Percentiles rank a stretch among this genome's conserved stretches.
Conservation (phyloP, 2,329 filamentous ascomycete species). For the Fusarium sp. region DNA sequence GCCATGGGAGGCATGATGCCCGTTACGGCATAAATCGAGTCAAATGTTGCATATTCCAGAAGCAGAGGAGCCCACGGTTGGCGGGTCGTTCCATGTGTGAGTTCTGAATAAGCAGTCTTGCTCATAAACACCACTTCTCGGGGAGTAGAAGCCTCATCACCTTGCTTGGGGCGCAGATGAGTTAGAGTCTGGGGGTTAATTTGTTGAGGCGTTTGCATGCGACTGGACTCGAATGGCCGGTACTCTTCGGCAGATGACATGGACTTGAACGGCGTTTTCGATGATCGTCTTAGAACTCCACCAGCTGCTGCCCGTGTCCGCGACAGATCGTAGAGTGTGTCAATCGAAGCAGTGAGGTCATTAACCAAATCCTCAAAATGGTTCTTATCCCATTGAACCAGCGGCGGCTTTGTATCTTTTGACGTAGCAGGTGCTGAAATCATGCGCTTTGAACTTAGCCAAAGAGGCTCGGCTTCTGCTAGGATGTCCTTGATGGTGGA, state of each 20-base stretch:
- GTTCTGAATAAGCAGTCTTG: constrained; percentile 62
- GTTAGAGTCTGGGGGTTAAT: constrained; percentile 66
- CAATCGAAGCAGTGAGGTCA: constrained; percentile 80
- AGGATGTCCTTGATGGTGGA: constrained; percentile 83
- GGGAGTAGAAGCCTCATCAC: constrained; percentile 46
- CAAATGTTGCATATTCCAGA: constrained; percentile 76
- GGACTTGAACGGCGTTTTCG: constrained; percentile 51
- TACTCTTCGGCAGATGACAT: constrained; percentile 56
- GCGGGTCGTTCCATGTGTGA: constrained; percentile 55
- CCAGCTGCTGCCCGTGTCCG: constrained; percentile 67
- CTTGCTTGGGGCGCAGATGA: constrained; percentile 57
- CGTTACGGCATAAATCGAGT: constrained; percentile 69
- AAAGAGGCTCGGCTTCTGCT: constrained; percentile 79
- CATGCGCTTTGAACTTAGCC: constrained; percentile 67
- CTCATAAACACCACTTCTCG: constrained; percentile 62
- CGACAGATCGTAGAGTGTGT: constrained; percentile 82
- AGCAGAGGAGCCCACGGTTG: constrained; percentile 68
- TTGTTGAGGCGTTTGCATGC: constrained; percentile 70
- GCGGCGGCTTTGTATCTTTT: constrained; percentile 63
- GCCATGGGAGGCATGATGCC: constrained; percentile 73
- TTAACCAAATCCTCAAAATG: constrained; percentile 79
- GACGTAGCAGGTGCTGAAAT: constrained; percentile 54
- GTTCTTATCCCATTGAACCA: constrained; percentile 75
- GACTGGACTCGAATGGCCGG: constrained; percentile 66
- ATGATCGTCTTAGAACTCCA: constrained; percentile 45